Conservation (phyloP, 2,329 filamentous ascomycete species). For the Monosporascus cannonballus region DNA sequence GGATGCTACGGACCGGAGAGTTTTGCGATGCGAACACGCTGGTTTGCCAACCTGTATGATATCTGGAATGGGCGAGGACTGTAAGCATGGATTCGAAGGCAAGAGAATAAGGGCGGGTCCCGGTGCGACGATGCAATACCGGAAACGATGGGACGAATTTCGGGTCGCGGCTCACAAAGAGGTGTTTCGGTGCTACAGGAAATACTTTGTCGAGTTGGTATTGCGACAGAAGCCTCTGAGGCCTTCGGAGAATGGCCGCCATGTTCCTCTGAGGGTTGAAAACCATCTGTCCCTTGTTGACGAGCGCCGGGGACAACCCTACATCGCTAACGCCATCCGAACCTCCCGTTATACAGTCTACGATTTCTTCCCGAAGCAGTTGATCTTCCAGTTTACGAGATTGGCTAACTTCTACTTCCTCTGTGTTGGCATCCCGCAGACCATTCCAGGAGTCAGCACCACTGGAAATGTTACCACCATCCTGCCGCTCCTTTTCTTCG, state of each 20-base stretch:
- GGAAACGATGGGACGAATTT: conserved; percentile 11
- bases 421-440: conserved; percentile 76
- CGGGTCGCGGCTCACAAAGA: conserved; percentile 10
- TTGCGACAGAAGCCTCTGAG: conserved; percentile 62
- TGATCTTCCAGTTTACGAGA: conserved; percentile 81
- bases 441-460: conserved; percentile 70
- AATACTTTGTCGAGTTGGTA: conserved; percentile 40
- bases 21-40: conserved; percentile 12
- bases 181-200: conserved; percentile 27
- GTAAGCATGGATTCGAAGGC: conserved; percentile 12
- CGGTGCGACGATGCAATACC: conserved; percentile 7
- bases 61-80: conserved; percentile 13
- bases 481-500: conserved; percentile 67
- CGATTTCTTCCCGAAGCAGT: conserved; percentile 79
- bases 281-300: conserved; percentile 38
- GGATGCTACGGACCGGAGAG: not conserved
- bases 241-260: conserved; percentile 64
- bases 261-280: conserved; percentile 36
- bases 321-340: conserved; percentile 60
- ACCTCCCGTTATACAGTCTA: conserved; percentile 78
- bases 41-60: conserved; percentile 15
- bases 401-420: conserved; percentile 86
- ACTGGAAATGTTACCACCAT: conserved; percentile 72
- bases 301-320: conserved; percentile 41
- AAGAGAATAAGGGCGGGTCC: conserved; percentile 6